Evolutionary conservation across 768 basidiomycete genomes (phyloP).

Genomic region (Chalciporus chontae): DNA sequence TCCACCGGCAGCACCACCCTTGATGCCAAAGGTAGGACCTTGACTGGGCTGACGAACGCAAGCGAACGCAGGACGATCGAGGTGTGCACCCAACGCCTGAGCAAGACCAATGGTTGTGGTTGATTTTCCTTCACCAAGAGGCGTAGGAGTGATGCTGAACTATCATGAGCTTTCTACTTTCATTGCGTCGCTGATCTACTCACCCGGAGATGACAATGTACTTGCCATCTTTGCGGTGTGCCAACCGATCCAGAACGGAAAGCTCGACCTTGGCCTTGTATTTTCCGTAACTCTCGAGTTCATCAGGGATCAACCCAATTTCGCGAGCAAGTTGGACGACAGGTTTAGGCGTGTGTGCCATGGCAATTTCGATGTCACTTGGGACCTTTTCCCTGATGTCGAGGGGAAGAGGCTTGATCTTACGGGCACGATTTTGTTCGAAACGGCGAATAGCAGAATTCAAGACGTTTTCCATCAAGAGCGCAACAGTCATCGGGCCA

Average conservation of each 20-base stretch:
- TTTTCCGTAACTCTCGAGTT: slow-evolving; percentile 91
- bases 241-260: slow-evolving; percentile 77
- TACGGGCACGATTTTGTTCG: slow-evolving; percentile 60
- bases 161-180: neutral
- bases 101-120: slow-evolving; percentile 97
- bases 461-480: slow-evolving; percentile 95
- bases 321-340: slow-evolving; percentile 80
- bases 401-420: slow-evolving; percentile 76
- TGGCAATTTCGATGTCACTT: slow-evolving; percentile 94
- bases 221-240: slow-evolving; percentile 87
- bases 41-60: slow-evolving; percentile 98
- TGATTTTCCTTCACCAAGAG: slow-evolving; percentile 96
- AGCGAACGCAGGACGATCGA: slow-evolving; percentile 89
- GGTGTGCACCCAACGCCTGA: slow-evolving; percentile 93
- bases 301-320: slow-evolving; percentile 80
- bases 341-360: slow-evolving; percentile 91
- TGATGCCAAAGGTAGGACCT: slow-evolving; percentile 98
- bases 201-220: slow-evolving; percentile 95
- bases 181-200: slow-evolving; percentile 11
- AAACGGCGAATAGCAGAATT: slow-evolving; percentile 80
- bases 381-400: slow-evolving; percentile 84
- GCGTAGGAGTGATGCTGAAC: slow-evolving; percentile 87
- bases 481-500: slow-evolving; percentile 99
- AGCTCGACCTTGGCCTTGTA: slow-evolving; percentile 98
- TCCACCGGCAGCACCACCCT: slow-evolving; percentile 97